These are phyloP conservation scores for Prunus mongolica DNA, from an alignment of 306 rosid species.

Conservation along the genomic window DNA sequence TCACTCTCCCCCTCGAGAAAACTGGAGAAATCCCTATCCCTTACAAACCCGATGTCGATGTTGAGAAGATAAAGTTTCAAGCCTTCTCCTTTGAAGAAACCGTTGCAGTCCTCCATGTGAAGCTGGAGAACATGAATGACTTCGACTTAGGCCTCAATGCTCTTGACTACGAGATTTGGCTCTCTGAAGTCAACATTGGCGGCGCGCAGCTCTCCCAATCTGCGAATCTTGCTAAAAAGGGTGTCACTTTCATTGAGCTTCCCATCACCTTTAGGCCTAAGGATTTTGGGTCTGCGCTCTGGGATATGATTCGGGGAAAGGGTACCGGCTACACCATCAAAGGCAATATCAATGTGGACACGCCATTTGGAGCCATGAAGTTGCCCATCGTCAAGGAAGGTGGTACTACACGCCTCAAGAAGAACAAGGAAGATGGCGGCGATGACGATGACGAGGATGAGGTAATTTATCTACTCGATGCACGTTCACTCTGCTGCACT, in stretches of 20 bases:
- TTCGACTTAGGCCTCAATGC: constrained; percentile 75
- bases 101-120: constrained; percentile 75
- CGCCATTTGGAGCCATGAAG: constrained; percentile 92
- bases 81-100: constrained; percentile 88
- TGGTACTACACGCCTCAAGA: constrained; percentile 88
- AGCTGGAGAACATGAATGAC: constrained; percentile 91
- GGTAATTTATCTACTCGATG: constrained; percentile 32
- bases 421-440: constrained; percentile 64
- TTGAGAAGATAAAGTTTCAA: constrained; percentile 74
- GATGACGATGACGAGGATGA: constrained; percentile 52
- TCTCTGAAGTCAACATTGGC: constrained; percentile 73
- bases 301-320: constrained; percentile 98
- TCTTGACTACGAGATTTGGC: constrained; percentile 85
- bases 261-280: constrained; percentile 91
- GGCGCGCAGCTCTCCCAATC: constrained; percentile 62
- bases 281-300: constrained; percentile 89
- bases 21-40: constrained; percentile 95
- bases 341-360: constrained; percentile 76
- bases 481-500: background rate
- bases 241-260: constrained; percentile 49
- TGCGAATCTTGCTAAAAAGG: constrained; percentile 59
- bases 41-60: constrained; percentile 86
- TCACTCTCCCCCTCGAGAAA: constrained; percentile 85
- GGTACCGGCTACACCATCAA: constrained; percentile 82
- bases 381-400: constrained; percentile 88